Conservation (phyloP, 2,329 filamentous ascomycete species). For the Alternaria rosae region DNA sequence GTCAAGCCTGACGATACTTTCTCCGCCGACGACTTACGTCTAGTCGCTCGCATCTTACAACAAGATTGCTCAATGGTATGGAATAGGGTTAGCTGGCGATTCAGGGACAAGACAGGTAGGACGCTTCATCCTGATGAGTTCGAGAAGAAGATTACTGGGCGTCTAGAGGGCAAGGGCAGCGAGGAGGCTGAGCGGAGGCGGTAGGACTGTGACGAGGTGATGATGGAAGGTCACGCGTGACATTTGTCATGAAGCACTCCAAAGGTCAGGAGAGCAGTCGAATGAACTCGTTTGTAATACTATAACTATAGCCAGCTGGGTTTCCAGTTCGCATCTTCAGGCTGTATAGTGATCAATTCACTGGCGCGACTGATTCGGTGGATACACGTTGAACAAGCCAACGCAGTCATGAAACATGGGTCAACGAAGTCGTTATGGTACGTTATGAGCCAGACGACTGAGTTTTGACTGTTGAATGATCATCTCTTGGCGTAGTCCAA, state of each 20-base stretch:
- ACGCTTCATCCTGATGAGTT: conserved; percentile 54
- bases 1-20: conserved; percentile 40
- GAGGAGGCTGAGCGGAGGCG: neutral
- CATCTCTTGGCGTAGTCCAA: neutral
- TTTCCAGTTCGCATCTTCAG: neutral
- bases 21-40: conserved; percentile 45
- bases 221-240: neutral
- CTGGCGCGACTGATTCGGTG: neutral
- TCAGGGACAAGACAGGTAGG: conserved; percentile 59
- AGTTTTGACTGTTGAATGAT: neutral
- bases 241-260: neutral
- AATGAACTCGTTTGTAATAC: neutral
- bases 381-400: neutral
- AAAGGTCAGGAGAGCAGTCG: neutral
- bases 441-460: neutral
- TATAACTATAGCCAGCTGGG: neutral
- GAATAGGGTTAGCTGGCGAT: conserved; percentile 56
- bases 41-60: conserved; percentile 55
- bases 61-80: conserved; percentile 56
- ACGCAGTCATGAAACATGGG: neutral
- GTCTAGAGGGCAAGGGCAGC: conserved; percentile 14
- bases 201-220: neutral
- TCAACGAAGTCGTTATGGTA: neutral
- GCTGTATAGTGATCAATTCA: neutral
- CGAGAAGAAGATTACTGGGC: conserved; percentile 51